Evolutionary conservation across 345 rosid genomes (phyloP).

Genomic region (Bretschneidera sinensis): DNA sequence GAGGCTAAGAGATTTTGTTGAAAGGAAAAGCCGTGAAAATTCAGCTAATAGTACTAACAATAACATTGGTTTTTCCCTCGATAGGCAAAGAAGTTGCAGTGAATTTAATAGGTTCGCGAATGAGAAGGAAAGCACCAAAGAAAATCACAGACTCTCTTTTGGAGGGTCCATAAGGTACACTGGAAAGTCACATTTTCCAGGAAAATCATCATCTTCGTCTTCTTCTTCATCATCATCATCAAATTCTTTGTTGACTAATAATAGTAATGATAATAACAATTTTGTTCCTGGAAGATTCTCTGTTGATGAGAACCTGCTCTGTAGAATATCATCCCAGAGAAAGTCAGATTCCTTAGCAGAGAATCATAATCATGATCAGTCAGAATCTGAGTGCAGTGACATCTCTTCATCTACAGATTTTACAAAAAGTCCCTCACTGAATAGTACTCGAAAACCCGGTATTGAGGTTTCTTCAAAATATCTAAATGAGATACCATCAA

Average conservation of each 20-base stretch:
- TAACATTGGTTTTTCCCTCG: conserved; percentile 16
- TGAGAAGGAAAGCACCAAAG: conserved; percentile 36
- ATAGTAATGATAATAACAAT: background rate
- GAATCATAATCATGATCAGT: conserved; percentile 22
- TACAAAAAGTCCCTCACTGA: conserved; percentile 2
- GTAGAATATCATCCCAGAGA: conserved; percentile 21
- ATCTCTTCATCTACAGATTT: conserved; percentile 27
- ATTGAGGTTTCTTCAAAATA: conserved; percentile 55
- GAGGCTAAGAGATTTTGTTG: conserved; percentile 37
- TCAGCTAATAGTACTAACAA: background rate
- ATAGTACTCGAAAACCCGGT: conserved; percentile 38
- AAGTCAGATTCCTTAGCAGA: conserved; percentile 22
- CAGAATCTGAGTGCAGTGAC: conserved; percentile 47
- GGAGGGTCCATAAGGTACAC: conserved; percentile 59
- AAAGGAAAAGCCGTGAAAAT: conserved; percentile 22
- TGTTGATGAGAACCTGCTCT: conserved; percentile 43
- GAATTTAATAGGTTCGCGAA: conserved; percentile 27
- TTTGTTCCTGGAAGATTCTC: conserved; percentile 47
- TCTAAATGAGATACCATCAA: conserved; percentile 34
- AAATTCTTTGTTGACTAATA: conserved; percentile 12
- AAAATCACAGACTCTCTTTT: conserved; percentile 40
- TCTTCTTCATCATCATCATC: conserved; percentile 30
- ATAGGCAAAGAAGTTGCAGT: conserved; percentile 32
- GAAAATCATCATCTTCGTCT: conserved; percentile 35
- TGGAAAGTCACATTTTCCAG: conserved; percentile 33